Base-by-base conservation (phyloP, 371 early-diverging fungal genomes). In the Smittium culicis region DNA sequence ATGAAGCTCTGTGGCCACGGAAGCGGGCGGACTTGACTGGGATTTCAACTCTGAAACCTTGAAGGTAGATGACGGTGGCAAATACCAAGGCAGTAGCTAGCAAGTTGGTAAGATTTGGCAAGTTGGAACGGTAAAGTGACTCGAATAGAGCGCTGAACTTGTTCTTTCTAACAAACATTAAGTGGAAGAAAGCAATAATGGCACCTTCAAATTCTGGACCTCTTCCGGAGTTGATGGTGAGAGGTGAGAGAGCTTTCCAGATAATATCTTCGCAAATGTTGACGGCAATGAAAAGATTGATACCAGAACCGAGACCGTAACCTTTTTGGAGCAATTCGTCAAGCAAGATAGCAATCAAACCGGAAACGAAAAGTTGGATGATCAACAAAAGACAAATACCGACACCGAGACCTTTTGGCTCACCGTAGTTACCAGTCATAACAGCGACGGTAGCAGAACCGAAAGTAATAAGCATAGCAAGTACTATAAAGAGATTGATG, bases 321-420 rank as follows among this genome's bases (percentile, higher is more conserved):
- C 99, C 99, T 85, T 99, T 99, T 81, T 99, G 99, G 68, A 99
- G 85, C 71, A 99, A 86, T 84, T 99, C 99, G 79, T 99, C 99
- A 70, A 99, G 83, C 25, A 99, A 82, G 79, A 99, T 92, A 68
- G 94, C 93, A 69, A 99, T 92, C 54, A 97, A 76, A 63, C 99
- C 99, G 55, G 99, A 94, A 72, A 98, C 85, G 68, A 95, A 89
- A 64, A 99, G 81, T 84, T 99, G 99, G 65, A 96, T 82, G 56
- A 99, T 83, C 68, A 99, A 84, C 61, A 99, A 79, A 70, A 91
- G 76, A 73, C 96, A 92, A 69, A 94, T 91, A 72, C 92, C 89
- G 45, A 91, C 85, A 35, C 99, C 99, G 68, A 99, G 85, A 66
- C 92, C 89, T 65, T 83, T 85, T 60, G 99, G 97, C 74, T 88